phyloP scores from a whole-genome alignment of 228 moss, liverwort and hornwort species.

The Sphagnum fallax region DNA sequence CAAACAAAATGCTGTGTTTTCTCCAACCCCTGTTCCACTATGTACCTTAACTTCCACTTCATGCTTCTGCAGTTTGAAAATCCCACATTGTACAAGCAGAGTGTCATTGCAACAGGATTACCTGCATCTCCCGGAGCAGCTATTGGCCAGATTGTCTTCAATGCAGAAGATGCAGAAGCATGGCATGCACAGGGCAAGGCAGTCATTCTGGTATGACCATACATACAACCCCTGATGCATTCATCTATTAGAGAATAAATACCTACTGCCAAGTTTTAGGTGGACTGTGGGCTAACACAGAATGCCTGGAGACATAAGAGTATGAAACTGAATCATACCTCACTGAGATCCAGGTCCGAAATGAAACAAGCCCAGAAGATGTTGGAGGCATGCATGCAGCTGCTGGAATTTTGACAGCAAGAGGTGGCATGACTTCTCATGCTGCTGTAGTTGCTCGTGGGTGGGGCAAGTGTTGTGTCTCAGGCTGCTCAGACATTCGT shows the following conservation, averaged over 20 bases:
- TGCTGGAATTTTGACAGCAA: slow-evolving; percentile 80
- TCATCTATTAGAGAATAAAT: too few relatives aligned
- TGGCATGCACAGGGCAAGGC: slow-evolving; percentile 71
- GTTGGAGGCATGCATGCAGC: slow-evolving; percentile 97
- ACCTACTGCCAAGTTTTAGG: too few relatives aligned
- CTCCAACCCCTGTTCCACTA: too few relatives aligned
- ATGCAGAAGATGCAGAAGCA: slow-evolving; percentile 77
- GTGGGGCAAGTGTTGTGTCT: slow-evolving; percentile 97
- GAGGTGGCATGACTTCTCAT: slow-evolving; percentile 97
- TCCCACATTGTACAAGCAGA: slow-evolving; percentile 51
- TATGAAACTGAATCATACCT: too few relatives aligned
- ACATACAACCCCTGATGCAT: background rate
- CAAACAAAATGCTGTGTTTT: too few relatives aligned
- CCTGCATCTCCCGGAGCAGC: slow-evolving; percentile 97
- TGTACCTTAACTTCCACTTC: too few relatives aligned
- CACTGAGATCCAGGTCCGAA: slow-evolving; percentile 51
- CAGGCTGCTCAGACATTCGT: slow-evolving; percentile 87
- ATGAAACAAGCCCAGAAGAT: slow-evolving; percentile 97
- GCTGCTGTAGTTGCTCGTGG: slow-evolving; percentile 97
- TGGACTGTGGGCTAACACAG: too few relatives aligned
- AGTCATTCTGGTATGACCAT: slow-evolving; percentile 60
- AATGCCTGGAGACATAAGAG: too few relatives aligned
- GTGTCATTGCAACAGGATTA: slow-evolving; percentile 78
- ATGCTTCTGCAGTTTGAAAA: slow-evolving; percentile 53
- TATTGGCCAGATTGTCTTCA: slow-evolving; percentile 83